Percentiles rank a stretch among this genome's conserved stretches.
Evolutionary conservation across 2,329 filamentous ascomycete genomes (phyloP).

Genomic region (Tolypocladium album): DNA sequence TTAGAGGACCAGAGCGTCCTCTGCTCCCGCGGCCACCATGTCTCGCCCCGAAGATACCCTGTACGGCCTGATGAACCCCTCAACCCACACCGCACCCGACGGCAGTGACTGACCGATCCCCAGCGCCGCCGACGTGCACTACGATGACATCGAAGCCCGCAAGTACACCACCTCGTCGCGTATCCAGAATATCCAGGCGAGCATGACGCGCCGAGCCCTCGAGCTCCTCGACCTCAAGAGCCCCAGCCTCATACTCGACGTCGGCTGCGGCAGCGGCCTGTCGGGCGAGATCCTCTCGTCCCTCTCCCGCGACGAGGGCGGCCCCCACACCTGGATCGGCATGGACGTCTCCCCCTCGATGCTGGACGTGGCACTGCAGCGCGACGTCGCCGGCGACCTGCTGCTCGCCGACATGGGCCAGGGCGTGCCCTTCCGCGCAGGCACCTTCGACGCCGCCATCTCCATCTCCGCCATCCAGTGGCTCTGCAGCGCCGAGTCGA

Average conservation of each 20-base stretch:
- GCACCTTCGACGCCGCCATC: conserved; percentile 89
- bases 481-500: conserved; percentile 91
- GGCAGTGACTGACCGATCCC: conserved; percentile 1
- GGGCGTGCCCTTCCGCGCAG: conserved; percentile 85
- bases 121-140: conserved; percentile 92
- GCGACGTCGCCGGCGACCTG: conserved; percentile 89
- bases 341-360: conserved; percentile 95
- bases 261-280: conserved; percentile 93
- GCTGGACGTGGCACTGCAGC: conserved; percentile 86
- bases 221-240: conserved; percentile 72
- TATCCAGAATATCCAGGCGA: conserved; percentile 88
- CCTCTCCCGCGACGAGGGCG: conserved; percentile 57
- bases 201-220: conserved; percentile 89
- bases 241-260: conserved; percentile 83
- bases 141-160: conserved; percentile 87
- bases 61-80: conserved; percentile 34
- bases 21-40: conserved; percentile 48
- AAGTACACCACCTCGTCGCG: conserved; percentile 97
- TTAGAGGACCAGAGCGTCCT: background rate
- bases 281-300: conserved; percentile 86
- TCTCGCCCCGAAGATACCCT: conserved; percentile 94
- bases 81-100: background rate
- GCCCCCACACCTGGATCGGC: conserved; percentile 91
- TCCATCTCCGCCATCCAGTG: conserved; percentile 96
- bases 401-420: conserved; percentile 92